Conservation (phyloP, 1,139 yeast species). For the Kodamaea plutei region DNA sequence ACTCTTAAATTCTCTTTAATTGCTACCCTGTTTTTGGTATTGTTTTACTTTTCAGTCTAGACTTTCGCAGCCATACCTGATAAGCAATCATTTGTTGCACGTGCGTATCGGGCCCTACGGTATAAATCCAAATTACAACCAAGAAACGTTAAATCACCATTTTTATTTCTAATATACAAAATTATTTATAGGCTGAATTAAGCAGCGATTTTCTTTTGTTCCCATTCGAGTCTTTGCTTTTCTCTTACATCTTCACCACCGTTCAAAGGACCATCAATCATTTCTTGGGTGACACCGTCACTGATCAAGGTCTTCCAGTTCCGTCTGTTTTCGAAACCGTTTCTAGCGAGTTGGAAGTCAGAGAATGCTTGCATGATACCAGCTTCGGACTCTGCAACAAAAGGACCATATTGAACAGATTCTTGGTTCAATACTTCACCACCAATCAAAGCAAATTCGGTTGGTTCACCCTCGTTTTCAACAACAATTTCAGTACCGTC, state of each 20-base stretch:
- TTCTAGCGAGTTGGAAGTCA: constrained; percentile 63
- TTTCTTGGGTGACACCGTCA: constrained; percentile 50
- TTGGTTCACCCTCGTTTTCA: constrained; percentile 34
- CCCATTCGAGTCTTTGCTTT: constrained; percentile 22
- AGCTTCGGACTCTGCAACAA: constrained; percentile 37
- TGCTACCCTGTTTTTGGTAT: too few species aligned
- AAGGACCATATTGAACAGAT: constrained; percentile 86
- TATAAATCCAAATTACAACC: too few species aligned
- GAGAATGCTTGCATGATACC: constrained; percentile 51
- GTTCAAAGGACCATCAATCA: constrained; percentile 38
- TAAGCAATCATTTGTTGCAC: too few species aligned
- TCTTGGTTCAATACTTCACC: constrained; percentile 76
- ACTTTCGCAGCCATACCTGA: too few species aligned
- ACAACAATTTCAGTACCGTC: constrained; percentile 62
- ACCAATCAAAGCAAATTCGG: constrained; percentile 59
- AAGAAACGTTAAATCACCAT: too few species aligned
- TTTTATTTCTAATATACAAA: too few species aligned
- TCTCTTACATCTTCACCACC: constrained; percentile 35
- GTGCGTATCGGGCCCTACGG: too few species aligned
- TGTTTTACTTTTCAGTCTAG: too few species aligned
- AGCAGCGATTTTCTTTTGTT: neutral
- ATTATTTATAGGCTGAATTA: neutral
- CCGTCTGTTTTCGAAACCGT: constrained; percentile 71
- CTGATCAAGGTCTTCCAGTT: constrained; percentile 70
- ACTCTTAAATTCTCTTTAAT: too few species aligned